Evolutionary conservation across 768 basidiomycete species (phyloP), one percentile per base, ranked within the genome.

Genomic region (Pulveroboletus sp.): DNA sequence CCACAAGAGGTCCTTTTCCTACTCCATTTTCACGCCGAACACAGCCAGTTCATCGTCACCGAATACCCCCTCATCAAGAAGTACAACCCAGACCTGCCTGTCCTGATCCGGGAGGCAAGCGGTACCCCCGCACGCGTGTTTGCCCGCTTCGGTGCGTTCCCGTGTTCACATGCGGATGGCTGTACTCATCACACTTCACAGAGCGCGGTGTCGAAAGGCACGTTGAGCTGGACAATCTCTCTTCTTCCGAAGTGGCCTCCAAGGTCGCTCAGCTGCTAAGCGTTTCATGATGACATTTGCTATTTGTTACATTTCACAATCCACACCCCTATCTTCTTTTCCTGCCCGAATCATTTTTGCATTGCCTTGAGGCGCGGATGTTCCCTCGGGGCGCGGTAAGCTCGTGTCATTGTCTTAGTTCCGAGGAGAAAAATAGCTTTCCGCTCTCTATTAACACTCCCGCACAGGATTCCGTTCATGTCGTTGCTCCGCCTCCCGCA

Each of bases 31-130:
- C 27, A 21, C 23, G 35, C 32, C 19, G 4, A 58, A 50, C 39
- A n/a, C 66, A 92, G 91, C 57, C 82, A 90, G 69, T 93, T 91
- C 69, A 80, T 93, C 60, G 66, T 82, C 36, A 76, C 87, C 23
- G 79, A 82, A 54, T 91, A 92, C 63, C 81, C 86, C 5, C 57
- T 74, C 44, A 79, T 91, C 61, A 91, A 92, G 72, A 77, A 87
- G 64, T 72, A 85, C 67, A 93, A 93, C 63, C 90, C 90, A 33
- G 84, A 93, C 70, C 71, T 93, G n/a, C 90, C 89, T 16, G 77
- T 90, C 32, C 67, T 92, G 58, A 87, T 92, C 60, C 78, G 90
- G 58, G 87, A 90, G 69, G 90, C 88, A 14, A 73, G 71, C 45
- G 87, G 83, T 32, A 90, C 87, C 8, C 88, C 87, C 32, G 89